A percentile compares a stretch with the other conserved stretches of the same genome.
Evolutionary conservation across 1,139 yeast genomes (phyloP).

Genomic region (Debaryomyces subglobosus): DNA sequence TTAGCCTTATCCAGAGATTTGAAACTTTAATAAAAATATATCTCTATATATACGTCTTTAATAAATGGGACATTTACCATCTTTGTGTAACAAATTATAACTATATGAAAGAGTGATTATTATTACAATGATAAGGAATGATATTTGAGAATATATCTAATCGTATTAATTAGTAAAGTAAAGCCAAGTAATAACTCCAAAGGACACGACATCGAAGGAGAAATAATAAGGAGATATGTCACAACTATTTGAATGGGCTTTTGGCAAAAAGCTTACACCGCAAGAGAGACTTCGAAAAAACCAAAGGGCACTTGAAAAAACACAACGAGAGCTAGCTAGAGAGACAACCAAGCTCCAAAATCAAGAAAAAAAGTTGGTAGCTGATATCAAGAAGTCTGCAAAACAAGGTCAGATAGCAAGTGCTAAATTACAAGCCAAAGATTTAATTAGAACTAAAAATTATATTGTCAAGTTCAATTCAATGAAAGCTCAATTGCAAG

Average conservation of each 20-base stretch:
- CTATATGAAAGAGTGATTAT: neutral
- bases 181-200: neutral
- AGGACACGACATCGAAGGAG: neutral
- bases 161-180: neutral
- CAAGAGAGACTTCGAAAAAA: slow-evolving; percentile 94
- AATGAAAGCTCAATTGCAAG: slow-evolving; percentile 95
- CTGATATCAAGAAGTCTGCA: slow-evolving; percentile 89
- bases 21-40: neutral
- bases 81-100: neutral
- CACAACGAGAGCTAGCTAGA: slow-evolving; percentile 89
- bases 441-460: slow-evolving; percentile 82
- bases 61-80: neutral
- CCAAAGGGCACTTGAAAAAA: slow-evolving; percentile 90
- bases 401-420: slow-evolving; percentile 87
- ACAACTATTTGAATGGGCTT: slow-evolving; percentile 87
- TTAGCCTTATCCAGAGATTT: slow-evolving; percentile 3
- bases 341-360: slow-evolving; percentile 83
- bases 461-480: slow-evolving; percentile 86
- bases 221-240: slow-evolving; percentile 27
- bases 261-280: slow-evolving; percentile 91
- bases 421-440: slow-evolving; percentile 94
- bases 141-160: neutral
- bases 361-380: slow-evolving; percentile 85
- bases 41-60: neutral
- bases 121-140: neutral